phyloP scores from a whole-genome alignment of 495 filamentous ascomycete genomes.

The Cercophora sp. region DNA sequence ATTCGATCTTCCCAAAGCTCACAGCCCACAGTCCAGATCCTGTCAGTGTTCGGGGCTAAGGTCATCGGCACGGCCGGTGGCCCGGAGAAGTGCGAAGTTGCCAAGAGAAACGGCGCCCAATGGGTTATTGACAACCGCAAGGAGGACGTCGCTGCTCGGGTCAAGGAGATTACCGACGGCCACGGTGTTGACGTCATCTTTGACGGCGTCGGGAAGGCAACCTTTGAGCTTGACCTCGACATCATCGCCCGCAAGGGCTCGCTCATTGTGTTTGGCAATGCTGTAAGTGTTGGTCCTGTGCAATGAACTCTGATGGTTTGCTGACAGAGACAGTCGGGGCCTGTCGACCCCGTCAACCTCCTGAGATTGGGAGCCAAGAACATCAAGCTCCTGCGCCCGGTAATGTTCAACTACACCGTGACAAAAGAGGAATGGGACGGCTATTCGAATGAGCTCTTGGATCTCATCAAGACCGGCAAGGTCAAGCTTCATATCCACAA shows the following conservation, averaged over 20 bases:
- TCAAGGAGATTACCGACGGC: conserved; percentile 67
- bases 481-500: conserved; percentile 75
- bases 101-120: conserved; percentile 63
- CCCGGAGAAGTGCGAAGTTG: conserved; percentile 66
- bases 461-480: conserved; percentile 61
- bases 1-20: too few relatives aligned
- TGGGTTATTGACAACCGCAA: conserved; percentile 67
- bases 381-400: conserved; percentile 71
- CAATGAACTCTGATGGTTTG: background rate
- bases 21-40: conserved; percentile 73
- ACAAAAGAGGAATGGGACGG: conserved; percentile 72
- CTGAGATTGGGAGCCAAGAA: conserved; percentile 70
- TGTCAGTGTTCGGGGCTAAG: conserved; percentile 67
- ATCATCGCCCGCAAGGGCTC: conserved; percentile 76
- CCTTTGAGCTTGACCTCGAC: conserved; percentile 80
- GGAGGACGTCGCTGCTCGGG: conserved; percentile 60
- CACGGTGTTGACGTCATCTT: conserved; percentile 76
- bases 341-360: conserved; percentile 72
- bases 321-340: conserved; percentile 47
- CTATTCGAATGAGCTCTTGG: conserved; percentile 72
- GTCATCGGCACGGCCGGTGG: conserved; percentile 82
- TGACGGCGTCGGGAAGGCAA: conserved; percentile 83
- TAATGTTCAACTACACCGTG: conserved; percentile 67
- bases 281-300: conserved; percentile 40
- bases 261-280: conserved; percentile 85